A percentile compares a stretch with the other conserved stretches of the same genome.
Evolutionary conservation across 1,139 yeast genomes (phyloP).

Genomic region (Debaryomycetaceae sp.): DNA sequence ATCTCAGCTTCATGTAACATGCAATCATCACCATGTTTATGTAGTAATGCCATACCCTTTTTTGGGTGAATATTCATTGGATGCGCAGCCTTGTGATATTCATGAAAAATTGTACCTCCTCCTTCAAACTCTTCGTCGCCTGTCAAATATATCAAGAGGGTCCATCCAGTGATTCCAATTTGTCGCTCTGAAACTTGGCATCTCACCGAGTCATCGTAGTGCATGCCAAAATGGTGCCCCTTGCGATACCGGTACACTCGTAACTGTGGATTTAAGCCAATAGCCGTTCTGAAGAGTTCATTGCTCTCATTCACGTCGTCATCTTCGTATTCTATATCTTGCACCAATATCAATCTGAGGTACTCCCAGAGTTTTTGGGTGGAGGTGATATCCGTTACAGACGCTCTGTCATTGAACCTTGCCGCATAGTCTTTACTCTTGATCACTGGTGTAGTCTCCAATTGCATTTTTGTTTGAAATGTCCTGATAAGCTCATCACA

Average conservation of each 20-base stretch:
- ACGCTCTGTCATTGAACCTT: conserved; percentile 53
- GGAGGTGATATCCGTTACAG: conserved; percentile 36
- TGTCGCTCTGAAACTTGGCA: conserved; percentile 23
- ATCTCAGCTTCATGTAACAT: conserved; percentile 57
- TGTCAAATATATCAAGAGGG: conserved; percentile 55
- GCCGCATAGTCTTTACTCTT: conserved; percentile 57
- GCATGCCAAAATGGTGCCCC: conserved; percentile 63
- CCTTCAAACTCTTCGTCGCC: conserved; percentile 57
- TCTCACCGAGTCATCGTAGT: conserved; percentile 58
- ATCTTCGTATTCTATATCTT: conserved; percentile 26
- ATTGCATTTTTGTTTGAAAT: conserved; percentile 25
- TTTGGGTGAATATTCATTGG: conserved; percentile 43
- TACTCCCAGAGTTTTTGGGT: conserved; percentile 46
- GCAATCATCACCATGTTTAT: conserved; percentile 68
- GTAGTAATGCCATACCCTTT: conserved; percentile 59
- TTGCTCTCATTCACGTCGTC: conserved; percentile 24
- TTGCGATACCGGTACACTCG: conserved; percentile 53
- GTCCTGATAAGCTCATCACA: conserved; percentile 44
- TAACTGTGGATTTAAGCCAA: conserved; percentile 56
- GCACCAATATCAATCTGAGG: conserved; percentile 28
- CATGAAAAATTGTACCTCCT: conserved; percentile 61
- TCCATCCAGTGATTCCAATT: conserved; percentile 52
- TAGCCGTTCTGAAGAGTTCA: conserved; percentile 32
- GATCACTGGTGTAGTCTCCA: conserved; percentile 49
- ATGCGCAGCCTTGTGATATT: conserved; percentile 20